These are phyloP conservation scores for Lepiota brunneoincarnata DNA, from an alignment of 768 basidiomycete species.

Conservation along the genomic window DNA sequence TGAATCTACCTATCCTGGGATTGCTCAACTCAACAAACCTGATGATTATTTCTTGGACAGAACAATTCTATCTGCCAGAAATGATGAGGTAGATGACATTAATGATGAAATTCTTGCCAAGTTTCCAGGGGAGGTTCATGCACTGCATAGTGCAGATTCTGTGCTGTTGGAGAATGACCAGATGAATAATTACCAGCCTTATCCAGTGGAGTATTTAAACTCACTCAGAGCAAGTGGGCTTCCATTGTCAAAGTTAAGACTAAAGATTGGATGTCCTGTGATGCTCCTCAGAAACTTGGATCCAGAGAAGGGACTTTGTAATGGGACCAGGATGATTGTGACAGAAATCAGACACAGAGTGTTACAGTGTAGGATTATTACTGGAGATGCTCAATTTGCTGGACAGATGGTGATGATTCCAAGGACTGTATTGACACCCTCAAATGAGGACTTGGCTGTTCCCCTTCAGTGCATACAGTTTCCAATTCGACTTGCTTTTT, in stretches of 20 bases:
- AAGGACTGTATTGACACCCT: no score
- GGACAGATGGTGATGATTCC: slow-evolving; percentile 28
- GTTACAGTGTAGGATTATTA: slow-evolving; percentile 30
- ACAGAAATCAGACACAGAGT: slow-evolving; percentile 16
- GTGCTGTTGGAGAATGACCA: not conserved
- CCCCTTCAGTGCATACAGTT: slow-evolving; percentile 32
- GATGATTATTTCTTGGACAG: not conserved
- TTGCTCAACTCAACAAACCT: not conserved
- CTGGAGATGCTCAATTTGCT: slow-evolving; percentile 29
- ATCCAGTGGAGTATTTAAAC: not conserved
- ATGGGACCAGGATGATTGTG: slow-evolving; percentile 26
- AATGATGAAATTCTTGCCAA: not conserved
- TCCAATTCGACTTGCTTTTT: slow-evolving; percentile 35
- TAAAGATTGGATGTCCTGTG: slow-evolving; percentile 18
- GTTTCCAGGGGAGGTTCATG: not conserved
- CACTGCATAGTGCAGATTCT: not conserved
- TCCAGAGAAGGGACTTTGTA: slow-evolving; percentile 25
- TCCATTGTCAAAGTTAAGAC: not conserved
- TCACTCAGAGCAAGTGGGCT: not conserved
- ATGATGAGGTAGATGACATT: not conserved
- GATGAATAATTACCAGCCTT: not conserved
- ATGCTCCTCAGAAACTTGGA: slow-evolving; percentile 30
- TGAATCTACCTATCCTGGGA: not conserved
- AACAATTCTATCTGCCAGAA: not conserved
- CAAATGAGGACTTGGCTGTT: slow-evolving; percentile 20